Conservation (phyloP, 805 yeast genomes). For the Candida insectorum region DNA sequence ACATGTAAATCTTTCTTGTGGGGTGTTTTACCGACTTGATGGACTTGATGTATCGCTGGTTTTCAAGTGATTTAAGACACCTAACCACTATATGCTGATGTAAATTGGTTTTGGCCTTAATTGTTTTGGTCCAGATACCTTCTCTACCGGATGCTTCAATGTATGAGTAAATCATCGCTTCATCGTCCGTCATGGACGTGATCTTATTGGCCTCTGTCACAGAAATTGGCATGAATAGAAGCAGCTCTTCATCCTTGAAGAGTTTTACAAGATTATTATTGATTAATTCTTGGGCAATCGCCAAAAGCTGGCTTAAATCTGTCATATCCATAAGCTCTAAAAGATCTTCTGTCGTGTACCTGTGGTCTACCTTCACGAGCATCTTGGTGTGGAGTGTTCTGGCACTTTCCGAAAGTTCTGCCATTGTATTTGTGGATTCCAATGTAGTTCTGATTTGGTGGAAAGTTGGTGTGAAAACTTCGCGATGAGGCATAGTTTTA, state of each 20-base stretch:
- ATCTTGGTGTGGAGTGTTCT: constrained; percentile 59
- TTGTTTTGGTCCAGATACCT: constrained; percentile 94
- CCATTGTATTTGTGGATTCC: too few relatives aligned
- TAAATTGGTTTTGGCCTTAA: constrained; percentile 80
- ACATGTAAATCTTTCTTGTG: constrained; percentile 93
- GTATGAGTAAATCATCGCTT: constrained; percentile 84
- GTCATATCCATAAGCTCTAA: constrained; percentile 44
- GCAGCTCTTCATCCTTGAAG: constrained; percentile 61
- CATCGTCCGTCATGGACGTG: constrained; percentile 78
- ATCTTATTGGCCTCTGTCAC: constrained; percentile 73
- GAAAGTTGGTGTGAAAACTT: too few relatives aligned
- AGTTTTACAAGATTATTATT: constrained; percentile 64
- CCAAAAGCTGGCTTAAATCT: constrained; percentile 44
- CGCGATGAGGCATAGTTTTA: too few relatives aligned
- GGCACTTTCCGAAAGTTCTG: constrained; percentile 42
- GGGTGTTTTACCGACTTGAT: constrained; percentile 91
- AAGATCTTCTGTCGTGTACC: constrained; percentile 70
- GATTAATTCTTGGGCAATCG: constrained; percentile 49
- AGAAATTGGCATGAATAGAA: constrained; percentile 73
- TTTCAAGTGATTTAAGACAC: constrained; percentile 76
- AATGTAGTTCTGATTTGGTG: too few relatives aligned
- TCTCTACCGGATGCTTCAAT: constrained; percentile 92
- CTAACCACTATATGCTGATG: constrained; percentile 89
- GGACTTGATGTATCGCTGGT: constrained; percentile 78
- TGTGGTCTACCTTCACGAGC: constrained; percentile 49